Percentiles rank a stretch among this genome's conserved stretches.
Conservation (phyloP, 805 yeast genomes). For the Zygosaccharomyces gambellarensis region DNA sequence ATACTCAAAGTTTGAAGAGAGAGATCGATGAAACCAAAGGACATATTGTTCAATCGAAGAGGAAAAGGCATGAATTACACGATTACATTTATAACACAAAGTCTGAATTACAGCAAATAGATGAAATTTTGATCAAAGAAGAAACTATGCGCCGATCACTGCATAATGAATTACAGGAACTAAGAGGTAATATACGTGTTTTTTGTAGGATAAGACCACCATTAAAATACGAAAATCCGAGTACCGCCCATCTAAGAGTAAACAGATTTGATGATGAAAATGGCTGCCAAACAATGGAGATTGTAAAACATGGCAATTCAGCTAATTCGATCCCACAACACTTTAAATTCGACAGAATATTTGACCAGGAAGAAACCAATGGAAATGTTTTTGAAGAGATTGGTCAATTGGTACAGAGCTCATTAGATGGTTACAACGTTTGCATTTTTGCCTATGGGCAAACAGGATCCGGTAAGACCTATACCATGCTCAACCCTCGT, state of each 20-base stretch:
- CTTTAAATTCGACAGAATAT: constrained; percentile 77
- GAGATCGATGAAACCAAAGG: constrained; percentile 22
- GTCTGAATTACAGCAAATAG: constrained; percentile 30
- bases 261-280: constrained; percentile 24
- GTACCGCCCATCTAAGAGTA: constrained; percentile 32
- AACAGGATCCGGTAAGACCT: constrained; percentile 93
- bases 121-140: constrained; percentile 40
- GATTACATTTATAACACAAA: constrained; percentile 30
- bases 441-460: constrained; percentile 97
- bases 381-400: constrained; percentile 72
- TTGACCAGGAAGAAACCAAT: constrained; percentile 51
- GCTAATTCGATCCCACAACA: constrained; percentile 1
- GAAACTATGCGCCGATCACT: constrained; percentile 56
- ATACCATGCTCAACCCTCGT: constrained; percentile 67
- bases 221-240: constrained; percentile 18
- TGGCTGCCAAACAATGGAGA: constrained; percentile 27
- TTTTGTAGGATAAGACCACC: constrained; percentile 80
- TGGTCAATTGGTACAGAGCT: constrained; percentile 77
- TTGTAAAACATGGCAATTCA: constrained; percentile 12
- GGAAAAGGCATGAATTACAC: constrained; percentile 21
- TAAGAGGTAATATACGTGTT: constrained; percentile 89
- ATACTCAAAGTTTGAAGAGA: constrained; percentile 25
- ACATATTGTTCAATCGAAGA: constrained; percentile 11
- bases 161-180: constrained; percentile 74
- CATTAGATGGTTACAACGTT: constrained; percentile 84